phyloP scores from a whole-genome alignment of 257 asterid species.

The Solanum sejunctum region DNA sequence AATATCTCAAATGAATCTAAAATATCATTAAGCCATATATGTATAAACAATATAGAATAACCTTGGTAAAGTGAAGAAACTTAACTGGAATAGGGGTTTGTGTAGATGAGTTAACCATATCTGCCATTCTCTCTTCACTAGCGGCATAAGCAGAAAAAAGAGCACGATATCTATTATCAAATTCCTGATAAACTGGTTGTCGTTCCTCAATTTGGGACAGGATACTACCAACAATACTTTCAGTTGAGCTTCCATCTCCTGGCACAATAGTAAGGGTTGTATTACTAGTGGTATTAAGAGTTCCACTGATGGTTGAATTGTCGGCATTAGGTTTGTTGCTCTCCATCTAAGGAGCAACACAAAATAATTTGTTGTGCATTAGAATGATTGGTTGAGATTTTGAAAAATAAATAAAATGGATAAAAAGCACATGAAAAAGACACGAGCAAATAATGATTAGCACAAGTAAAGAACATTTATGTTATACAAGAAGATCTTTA shows the following conservation, averaged over 20 bases:
- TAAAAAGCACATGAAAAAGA: neutral
- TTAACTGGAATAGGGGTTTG: neutral
- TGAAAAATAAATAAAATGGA: neutral
- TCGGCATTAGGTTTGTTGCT: neutral
- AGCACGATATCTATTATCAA: no score
- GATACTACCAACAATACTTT: neutral
- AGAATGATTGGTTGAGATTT: neutral
- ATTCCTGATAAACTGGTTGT: no score
- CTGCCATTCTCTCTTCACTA: no score
- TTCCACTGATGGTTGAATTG: neutral
- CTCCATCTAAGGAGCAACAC: neutral
- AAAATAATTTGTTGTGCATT: neutral
- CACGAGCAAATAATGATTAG: neutral
- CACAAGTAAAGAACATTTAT: neutral
- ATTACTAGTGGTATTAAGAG: neutral
- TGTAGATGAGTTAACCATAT: neutral
- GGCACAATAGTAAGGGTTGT: neutral
- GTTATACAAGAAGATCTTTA: neutral
- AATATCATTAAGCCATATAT: neutral
- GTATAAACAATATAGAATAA: no score
- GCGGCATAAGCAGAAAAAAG: neutral
- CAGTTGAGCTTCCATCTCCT: neutral
- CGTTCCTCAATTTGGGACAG: neutral
- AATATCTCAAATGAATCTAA: no score
- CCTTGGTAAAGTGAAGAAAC: neutral